Evolutionary conservation across 1,284 basidiomycete species (phyloP).

Genomic region (Rhizoctonia solani): DNA sequence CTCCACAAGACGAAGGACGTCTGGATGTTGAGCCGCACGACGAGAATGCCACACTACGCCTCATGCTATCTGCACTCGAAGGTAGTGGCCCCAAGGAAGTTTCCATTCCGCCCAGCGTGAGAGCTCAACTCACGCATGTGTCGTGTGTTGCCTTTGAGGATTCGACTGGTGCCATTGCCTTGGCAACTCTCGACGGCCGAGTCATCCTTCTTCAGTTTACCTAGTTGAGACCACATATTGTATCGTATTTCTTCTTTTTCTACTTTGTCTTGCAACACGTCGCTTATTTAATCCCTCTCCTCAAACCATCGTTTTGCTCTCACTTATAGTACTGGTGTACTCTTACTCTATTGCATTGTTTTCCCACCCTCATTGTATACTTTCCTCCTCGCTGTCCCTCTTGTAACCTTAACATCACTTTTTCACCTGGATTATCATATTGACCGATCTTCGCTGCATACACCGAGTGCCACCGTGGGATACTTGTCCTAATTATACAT

Average conservation of each 20-base stretch:
- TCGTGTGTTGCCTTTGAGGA: slow-evolving; percentile 31
- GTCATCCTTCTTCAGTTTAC: slow-evolving; percentile 30
- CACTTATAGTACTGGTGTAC: background rate
- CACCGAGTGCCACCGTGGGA: background rate
- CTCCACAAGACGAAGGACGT: slow-evolving; percentile 14
- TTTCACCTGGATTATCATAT: background rate
- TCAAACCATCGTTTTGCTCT: background rate
- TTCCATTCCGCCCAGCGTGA: background rate
- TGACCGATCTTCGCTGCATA: background rate
- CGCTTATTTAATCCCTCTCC: background rate
- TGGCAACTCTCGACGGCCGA: slow-evolving; percentile 25
- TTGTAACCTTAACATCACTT: background rate
- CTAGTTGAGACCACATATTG: background rate
- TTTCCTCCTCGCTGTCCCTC: background rate
- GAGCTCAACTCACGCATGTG: slow-evolving; percentile 1
- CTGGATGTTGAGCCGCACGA: slow-evolving; percentile 8
- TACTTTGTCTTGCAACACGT: background rate
- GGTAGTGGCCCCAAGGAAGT: slow-evolving; percentile 12
- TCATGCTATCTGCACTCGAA: slow-evolving; percentile 20
- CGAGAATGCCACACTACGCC: slow-evolving; percentile 18
- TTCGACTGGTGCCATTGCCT: slow-evolving; percentile 14
- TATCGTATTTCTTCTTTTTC: background rate
- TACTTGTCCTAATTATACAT: background rate
- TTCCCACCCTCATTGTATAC: background rate
- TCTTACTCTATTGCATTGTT: background rate